phyloP scores from a whole-genome alignment of 2,329 filamentous ascomycete species.

The Pseudogymnoascus sp. region DNA sequence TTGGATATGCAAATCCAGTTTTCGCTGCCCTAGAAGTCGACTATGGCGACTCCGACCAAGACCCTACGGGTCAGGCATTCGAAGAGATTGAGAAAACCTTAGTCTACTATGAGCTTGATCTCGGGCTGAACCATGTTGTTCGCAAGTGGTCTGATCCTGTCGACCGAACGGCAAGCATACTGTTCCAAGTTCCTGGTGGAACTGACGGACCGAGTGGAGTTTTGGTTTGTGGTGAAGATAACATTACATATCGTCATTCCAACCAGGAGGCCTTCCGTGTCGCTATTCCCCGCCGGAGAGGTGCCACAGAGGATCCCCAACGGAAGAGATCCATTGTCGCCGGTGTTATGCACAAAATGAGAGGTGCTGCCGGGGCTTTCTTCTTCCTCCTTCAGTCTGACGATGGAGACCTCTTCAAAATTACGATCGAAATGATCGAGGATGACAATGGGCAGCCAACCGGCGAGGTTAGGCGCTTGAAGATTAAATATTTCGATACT shows the following conservation, averaged over 20 bases:
- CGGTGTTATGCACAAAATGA: constrained; percentile 96
- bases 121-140: constrained; percentile 94
- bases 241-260: constrained; percentile 92
- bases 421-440: constrained; percentile 84
- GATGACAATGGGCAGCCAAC: constrained; percentile 70
- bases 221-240: constrained; percentile 88
- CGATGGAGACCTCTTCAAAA: constrained; percentile 96
- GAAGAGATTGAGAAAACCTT: constrained; percentile 79
- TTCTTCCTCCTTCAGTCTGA: constrained; percentile 96
- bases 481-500: constrained; percentile 97
- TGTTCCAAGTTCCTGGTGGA: constrained; percentile 94
- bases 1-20: constrained; percentile 93
- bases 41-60: constrained; percentile 84
- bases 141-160: constrained; percentile 94
- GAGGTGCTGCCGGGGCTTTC: constrained; percentile 72
- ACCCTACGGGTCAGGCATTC: constrained; percentile 74
- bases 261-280: constrained; percentile 86
- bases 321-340: constrained; percentile 80
- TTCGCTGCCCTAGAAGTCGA: constrained; percentile 94
- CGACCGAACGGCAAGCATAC: constrained; percentile 75
- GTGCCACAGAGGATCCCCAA: constrained; percentile 83
- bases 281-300: constrained; percentile 76
- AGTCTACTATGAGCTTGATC: constrained; percentile 95
- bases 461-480: constrained; percentile 71
- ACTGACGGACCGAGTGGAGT: constrained; percentile 91